Conservation (phyloP, 2,329 filamentous ascomycete species). For the Massarina eburnea region DNA sequence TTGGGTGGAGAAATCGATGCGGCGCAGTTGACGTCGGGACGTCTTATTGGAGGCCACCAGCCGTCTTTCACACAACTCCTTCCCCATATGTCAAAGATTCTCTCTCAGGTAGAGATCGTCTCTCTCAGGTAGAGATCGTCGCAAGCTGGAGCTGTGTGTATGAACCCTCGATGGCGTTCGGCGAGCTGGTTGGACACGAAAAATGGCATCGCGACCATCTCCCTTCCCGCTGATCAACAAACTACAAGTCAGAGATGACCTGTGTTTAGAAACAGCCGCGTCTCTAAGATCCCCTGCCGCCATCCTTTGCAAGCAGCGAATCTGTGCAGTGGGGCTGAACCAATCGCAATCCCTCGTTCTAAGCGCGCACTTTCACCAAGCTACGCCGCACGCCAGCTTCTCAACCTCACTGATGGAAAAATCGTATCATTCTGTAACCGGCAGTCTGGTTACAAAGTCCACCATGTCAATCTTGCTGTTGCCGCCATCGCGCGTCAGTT, state of each 20-base stretch:
- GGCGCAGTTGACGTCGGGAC: neutral
- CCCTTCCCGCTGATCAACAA: constrained; percentile 2
- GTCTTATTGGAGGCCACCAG: constrained; percentile 2
- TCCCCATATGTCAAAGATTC: neutral
- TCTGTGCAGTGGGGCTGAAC: constrained; percentile 8
- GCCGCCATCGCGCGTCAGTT: constrained; percentile 17
- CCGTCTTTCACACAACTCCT: constrained; percentile 2
- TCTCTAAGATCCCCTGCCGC: constrained; percentile 11
- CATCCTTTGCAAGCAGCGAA: constrained; percentile 4
- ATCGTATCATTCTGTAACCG: constrained; percentile 22
- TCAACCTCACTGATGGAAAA: constrained; percentile 4
- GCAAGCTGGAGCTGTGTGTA: constrained; percentile 4
- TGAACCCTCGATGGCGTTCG: neutral
- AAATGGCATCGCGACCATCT: constrained; percentile 6
- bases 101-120: too few relatives aligned
- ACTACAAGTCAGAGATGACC: constrained; percentile 3
- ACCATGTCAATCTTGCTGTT: constrained; percentile 18
- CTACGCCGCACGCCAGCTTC: constrained; percentile 7
- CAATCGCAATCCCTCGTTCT: constrained; percentile 11
- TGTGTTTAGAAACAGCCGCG: constrained; percentile 16
- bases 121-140: constrained; percentile 5
- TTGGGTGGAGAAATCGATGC: neutral
- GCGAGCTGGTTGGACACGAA: constrained; percentile 10
- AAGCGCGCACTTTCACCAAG: constrained; percentile 14
- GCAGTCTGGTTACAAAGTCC: constrained; percentile 13